Evolutionary conservation across 2,329 filamentous ascomycete species (phyloP).

Genomic region (Ophiosphaerella herpotricha): DNA sequence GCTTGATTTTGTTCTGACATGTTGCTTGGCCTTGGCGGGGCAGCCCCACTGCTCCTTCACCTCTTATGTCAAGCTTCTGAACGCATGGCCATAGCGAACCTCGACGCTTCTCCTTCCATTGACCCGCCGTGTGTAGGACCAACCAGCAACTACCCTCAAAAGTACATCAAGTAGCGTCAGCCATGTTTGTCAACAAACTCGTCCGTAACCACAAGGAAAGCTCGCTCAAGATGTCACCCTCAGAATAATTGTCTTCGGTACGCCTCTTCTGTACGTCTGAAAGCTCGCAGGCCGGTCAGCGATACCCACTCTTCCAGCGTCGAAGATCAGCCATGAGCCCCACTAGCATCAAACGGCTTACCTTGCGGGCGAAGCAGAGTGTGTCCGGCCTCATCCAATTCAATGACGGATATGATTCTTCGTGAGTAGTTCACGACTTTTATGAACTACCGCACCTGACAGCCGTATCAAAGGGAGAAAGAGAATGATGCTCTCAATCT

Average conservation of each 20-base stretch:
- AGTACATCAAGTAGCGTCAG: constrained; percentile 6
- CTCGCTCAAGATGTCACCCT: neutral
- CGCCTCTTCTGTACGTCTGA: neutral
- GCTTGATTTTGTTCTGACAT: too few species aligned
- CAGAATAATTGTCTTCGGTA: neutral
- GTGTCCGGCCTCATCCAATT: constrained; percentile 33
- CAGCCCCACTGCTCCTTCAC: too few species aligned
- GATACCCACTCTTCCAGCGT: neutral
- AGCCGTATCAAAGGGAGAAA: neutral
- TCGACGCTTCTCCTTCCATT: too few species aligned
- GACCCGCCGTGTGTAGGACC: too few species aligned
- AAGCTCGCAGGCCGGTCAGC: neutral
- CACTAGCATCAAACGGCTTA: constrained; percentile 35
- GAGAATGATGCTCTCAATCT: constrained; percentile 13
- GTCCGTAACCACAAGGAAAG: neutral
- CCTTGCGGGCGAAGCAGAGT: constrained; percentile 36
- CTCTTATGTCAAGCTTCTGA: too few species aligned
- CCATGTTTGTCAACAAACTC: constrained; percentile 16
- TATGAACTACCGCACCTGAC: constrained; percentile 3
- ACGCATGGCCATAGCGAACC: too few species aligned
- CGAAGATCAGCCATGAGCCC: constrained; percentile 12
- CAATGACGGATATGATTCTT: constrained; percentile 8
- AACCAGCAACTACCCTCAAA: too few species aligned
- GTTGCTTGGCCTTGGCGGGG: too few species aligned
- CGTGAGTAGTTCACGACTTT: neutral